Conservation (phyloP, 805 yeast species). For the Danielia oregonensis region DNA sequence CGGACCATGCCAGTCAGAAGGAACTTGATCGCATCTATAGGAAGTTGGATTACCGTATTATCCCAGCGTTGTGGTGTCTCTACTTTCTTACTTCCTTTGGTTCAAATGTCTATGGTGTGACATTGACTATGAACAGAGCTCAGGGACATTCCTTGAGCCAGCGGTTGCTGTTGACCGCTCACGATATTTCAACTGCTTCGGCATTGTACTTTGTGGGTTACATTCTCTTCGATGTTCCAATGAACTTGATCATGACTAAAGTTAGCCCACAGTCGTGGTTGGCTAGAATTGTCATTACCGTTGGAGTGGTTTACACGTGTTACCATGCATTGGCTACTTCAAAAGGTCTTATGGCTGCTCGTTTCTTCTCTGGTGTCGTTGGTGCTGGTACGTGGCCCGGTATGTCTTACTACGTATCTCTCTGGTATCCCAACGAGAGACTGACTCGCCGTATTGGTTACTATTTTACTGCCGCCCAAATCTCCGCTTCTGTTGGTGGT, state of each 20-base stretch:
- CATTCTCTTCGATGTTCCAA: conserved; percentile 82
- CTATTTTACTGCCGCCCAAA: conserved; percentile 87
- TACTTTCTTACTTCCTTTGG: conserved; percentile 81
- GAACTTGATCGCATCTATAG: conserved; percentile 53
- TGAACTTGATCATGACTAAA: conserved; percentile 81
- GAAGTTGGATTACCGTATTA: conserved; percentile 64
- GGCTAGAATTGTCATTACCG: conserved; percentile 68
- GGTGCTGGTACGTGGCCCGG: conserved; percentile 94
- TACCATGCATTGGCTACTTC: conserved; percentile 57
- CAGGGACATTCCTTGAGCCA: conserved; percentile 58
- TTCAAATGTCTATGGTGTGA: conserved; percentile 68
- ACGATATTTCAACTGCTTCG: conserved; percentile 67
- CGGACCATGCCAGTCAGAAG: conserved; percentile 2
- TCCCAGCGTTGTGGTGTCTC: conserved; percentile 78
- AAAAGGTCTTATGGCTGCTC: conserved; percentile 62
- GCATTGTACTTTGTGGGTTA: conserved; percentile 82
- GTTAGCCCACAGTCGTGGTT: conserved; percentile 85
- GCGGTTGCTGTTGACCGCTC: conserved; percentile 47
- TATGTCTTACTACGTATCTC: conserved; percentile 73
- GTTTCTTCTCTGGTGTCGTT: conserved; percentile 70
- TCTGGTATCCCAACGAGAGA: conserved; percentile 82
- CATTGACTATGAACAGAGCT: conserved; percentile 72
- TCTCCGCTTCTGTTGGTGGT: conserved; percentile 89
- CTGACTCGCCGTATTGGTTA: conserved; percentile 79
- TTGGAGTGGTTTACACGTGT: conserved; percentile 76